Percentiles rank a stretch among this genome's conserved stretches.
Evolutionary conservation across 352 stramenopile species (phyloP).

Genomic region (Phytophthora cactorum): DNA sequence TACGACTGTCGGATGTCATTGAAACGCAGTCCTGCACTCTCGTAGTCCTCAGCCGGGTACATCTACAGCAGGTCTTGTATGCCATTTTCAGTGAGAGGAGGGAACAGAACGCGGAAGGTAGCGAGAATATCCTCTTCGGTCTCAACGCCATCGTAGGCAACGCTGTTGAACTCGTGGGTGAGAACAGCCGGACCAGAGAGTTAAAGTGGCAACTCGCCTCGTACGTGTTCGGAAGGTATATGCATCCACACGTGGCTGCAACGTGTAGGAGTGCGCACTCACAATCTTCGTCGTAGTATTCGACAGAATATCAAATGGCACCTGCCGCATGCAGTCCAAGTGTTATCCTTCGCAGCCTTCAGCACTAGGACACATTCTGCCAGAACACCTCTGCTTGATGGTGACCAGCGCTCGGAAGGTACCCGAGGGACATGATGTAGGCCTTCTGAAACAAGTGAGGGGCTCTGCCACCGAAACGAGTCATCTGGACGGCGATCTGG

Average conservation of each 20-base stretch:
- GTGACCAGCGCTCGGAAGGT: slow-evolving; percentile 29
- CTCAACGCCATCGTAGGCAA: slow-evolving; percentile 22
- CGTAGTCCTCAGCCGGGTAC: slow-evolving; percentile 30
- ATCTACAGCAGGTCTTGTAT: slow-evolving; percentile 22
- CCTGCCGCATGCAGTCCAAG: slow-evolving; percentile 34
- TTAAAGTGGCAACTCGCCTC: slow-evolving; percentile 33
- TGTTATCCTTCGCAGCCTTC: slow-evolving; percentile 25
- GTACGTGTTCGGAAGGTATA: slow-evolving; percentile 30
- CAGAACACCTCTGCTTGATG: slow-evolving; percentile 34
- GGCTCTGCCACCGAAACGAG: slow-evolving; percentile 30
- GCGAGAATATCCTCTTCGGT: slow-evolving; percentile 14
- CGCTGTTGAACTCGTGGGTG: slow-evolving; percentile 22
- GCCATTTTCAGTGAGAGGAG: slow-evolving; percentile 19
- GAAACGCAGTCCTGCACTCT: slow-evolving; percentile 29
- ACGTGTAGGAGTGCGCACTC: slow-evolving; percentile 25
- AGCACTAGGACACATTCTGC: slow-evolving; percentile 31
- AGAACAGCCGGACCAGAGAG: slow-evolving; percentile 24
- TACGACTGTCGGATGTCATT: slow-evolving; percentile 33
- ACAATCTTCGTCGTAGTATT: slow-evolving; percentile 12
- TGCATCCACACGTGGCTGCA: slow-evolving; percentile 38
- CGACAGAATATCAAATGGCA: slow-evolving; percentile 18
- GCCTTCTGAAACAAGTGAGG: slow-evolving; percentile 35
- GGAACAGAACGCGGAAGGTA: slow-evolving; percentile 29
- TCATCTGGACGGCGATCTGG: slow-evolving; percentile 36
- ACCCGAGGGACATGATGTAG: slow-evolving; percentile 34